phyloP scores from a whole-genome alignment of 2,329 filamentous ascomycete species.

The Boeremia lycopersici region DNA sequence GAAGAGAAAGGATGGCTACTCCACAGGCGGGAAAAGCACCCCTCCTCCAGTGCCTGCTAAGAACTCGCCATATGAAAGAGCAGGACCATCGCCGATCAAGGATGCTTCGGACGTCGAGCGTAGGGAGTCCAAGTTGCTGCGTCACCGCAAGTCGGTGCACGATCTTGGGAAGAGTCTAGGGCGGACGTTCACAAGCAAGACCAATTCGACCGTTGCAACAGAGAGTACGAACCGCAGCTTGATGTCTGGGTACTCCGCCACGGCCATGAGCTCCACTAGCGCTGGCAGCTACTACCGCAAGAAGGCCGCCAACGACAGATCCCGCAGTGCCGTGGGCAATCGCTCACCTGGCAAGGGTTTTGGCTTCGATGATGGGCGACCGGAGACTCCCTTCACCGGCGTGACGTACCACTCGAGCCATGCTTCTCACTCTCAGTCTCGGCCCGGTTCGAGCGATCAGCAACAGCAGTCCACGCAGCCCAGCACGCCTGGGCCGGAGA shows the following conservation, averaged over 20 bases:
- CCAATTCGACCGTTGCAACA: constrained; percentile 72
- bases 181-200: constrained; percentile 87
- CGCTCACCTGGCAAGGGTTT: constrained; percentile 41
- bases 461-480: constrained; percentile 50
- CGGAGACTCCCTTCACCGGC: constrained; percentile 68
- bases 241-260: constrained; percentile 92
- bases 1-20: constrained; percentile 56
- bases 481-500: constrained; percentile 65
- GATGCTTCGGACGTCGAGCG: constrained; percentile 34
- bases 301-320: constrained; percentile 60
- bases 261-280: constrained; percentile 91
- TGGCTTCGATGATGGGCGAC: constrained; percentile 50
- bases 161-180: constrained; percentile 75
- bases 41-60: constrained; percentile 69
- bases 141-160: constrained; percentile 75
- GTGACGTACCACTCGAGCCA: constrained; percentile 93
- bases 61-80: constrained; percentile 52
- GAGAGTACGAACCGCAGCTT: constrained; percentile 81
- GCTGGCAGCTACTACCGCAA: constrained; percentile 89
- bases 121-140: constrained; percentile 49
- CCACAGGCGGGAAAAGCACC: constrained; percentile 53
- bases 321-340: constrained; percentile 69
- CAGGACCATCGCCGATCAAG: constrained; percentile 46
- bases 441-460: constrained; percentile 56
- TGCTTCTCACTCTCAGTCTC: constrained; percentile 61